These are phyloP conservation scores for Capillidium rhysosporum DNA, from an alignment of 371 early-diverging fungal species.

Conservation along the genomic window DNA sequence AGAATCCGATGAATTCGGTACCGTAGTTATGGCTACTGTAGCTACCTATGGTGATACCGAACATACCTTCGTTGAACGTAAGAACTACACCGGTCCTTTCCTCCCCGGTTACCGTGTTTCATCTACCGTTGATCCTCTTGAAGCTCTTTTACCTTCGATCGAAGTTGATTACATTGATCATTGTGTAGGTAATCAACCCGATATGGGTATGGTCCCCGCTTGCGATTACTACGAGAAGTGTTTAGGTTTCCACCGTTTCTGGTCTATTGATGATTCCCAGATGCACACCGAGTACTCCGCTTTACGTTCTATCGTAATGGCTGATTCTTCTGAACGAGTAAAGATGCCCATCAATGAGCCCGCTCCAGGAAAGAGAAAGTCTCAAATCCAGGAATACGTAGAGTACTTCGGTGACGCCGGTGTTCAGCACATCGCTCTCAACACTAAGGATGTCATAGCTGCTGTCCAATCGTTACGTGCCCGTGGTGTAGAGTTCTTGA, in stretches of 20 bases:
- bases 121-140: conserved; percentile 40
- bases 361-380: conserved; percentile 80
- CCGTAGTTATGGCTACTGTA: conserved; percentile 73
- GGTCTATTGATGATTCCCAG: too few relatives aligned
- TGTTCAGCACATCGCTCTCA: conserved; percentile 92
- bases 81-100: conserved; percentile 65
- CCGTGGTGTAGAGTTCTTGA: conserved; percentile 81
- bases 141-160: conserved; percentile 38
- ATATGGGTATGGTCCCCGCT: conserved; percentile 67
- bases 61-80: conserved; percentile 84
- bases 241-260: too few relatives aligned
- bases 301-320: too few relatives aligned
- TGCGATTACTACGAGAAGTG: conserved; percentile 69
- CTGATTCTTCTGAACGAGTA: too few relatives aligned
- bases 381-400: too few relatives aligned
- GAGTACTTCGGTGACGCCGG: too few relatives aligned
- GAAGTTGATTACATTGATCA: conserved; percentile 26
- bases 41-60: conserved; percentile 15
- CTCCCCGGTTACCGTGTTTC: conserved; percentile 54
- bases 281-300: too few relatives aligned
- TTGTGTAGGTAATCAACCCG: too few relatives aligned
- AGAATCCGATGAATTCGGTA: conserved; percentile 61
- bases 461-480: conserved; percentile 57
- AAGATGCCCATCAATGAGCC: conserved; percentile 98
- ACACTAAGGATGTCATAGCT: conserved; percentile 66